Percentiles rank a stretch among this genome's conserved stretches.
Evolutionary conservation across 1,284 basidiomycete species (phyloP).

Genomic region (Bjerkandera adusta): DNA sequence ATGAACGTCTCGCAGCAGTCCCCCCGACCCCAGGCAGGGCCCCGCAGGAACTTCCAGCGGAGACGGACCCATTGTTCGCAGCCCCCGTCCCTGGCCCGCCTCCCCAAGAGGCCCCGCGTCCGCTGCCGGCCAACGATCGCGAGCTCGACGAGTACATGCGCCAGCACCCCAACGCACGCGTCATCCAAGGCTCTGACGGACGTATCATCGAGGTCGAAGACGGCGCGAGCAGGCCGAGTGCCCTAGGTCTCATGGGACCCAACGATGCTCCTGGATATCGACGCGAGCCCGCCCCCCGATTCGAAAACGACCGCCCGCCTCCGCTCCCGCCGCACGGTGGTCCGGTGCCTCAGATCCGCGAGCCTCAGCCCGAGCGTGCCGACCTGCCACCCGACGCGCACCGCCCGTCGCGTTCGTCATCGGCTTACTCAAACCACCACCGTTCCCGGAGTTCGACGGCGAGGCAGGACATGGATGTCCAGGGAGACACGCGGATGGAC

Average conservation of each 20-base stretch:
- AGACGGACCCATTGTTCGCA: conserved; percentile 26
- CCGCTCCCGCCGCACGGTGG: conserved; percentile 49
- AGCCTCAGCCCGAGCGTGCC: conserved; percentile 35
- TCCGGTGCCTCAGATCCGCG: conserved; percentile 27
- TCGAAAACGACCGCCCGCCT: conserved; percentile 41
- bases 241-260: conserved; percentile 29
- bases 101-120: conserved; percentile 31
- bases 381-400: neutral
- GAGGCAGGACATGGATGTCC: conserved; percentile 9
- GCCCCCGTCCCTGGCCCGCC: conserved; percentile 22
- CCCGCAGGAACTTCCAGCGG: conserved; percentile 27
- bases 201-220: conserved; percentile 47
- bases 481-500: conserved; percentile 22
- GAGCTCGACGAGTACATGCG: conserved; percentile 44
- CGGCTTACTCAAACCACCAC: conserved; percentile 3
- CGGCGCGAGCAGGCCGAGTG: conserved; percentile 33
- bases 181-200: conserved; percentile 42
- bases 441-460: conserved; percentile 11
- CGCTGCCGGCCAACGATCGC: conserved; percentile 39
- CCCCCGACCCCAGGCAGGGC: conserved; percentile 50
- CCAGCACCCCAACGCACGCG: conserved; percentile 42
- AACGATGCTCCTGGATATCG: conserved; percentile 31
- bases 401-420: neutral
- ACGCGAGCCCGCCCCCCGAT: conserved; percentile 35
- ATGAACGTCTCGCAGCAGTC: conserved; percentile 67